Base-by-base conservation (phyloP, 1,284 basidiomycete genomes). In the Ustilago hordei region DNA sequence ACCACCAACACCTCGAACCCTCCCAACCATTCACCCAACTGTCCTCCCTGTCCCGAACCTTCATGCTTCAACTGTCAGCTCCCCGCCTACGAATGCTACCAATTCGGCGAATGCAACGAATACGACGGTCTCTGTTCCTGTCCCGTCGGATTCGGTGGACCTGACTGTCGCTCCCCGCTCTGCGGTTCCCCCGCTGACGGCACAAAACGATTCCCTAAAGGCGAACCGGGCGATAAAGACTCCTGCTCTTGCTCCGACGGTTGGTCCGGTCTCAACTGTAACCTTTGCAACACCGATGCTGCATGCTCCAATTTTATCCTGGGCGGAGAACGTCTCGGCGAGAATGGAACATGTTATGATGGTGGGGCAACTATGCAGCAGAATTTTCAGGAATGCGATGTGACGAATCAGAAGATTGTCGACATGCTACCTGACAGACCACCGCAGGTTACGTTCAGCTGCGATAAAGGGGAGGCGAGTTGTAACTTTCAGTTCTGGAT, bases 321-420 rank as follows among this genome's bases (percentile, higher is more conserved):
- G 12, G 79, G 77, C 3, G 81, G 81, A 45, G 81, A 82, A 19
- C 57, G 69, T 2, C 75, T 82, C 4, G 86, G 87, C 32, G 85
- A 87, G 48, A 93, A 95, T 79, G 95, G 97, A 91, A 94, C 93
- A 0, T 99, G 96, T 87, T 96, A 97, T 89, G 92, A 90, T 64
- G 94, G 93, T 52, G 96, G 96, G 13, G 90, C 93, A 82, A 94
- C 94, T 0, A 92, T 99, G 15, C 92, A 93, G 87, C 92, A 91
- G 85, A 95, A 95, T 82, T 95, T 95, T 86, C 96, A 99, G 86
- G 94, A 97, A 91, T 99, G 96, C 88, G 91, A 98, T 85, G 95
- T 99, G 34, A 98, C 95, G 15, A 78, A 95, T 87, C 91, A 92
- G 60, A 94, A 94, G 87, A 95, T 95, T 81, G 88, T 94, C 72